Evolutionary conservation across 345 rosid genomes (phyloP), one percentile per base, ranked within the genome.

Genomic region (Citrus maxima): DNA sequence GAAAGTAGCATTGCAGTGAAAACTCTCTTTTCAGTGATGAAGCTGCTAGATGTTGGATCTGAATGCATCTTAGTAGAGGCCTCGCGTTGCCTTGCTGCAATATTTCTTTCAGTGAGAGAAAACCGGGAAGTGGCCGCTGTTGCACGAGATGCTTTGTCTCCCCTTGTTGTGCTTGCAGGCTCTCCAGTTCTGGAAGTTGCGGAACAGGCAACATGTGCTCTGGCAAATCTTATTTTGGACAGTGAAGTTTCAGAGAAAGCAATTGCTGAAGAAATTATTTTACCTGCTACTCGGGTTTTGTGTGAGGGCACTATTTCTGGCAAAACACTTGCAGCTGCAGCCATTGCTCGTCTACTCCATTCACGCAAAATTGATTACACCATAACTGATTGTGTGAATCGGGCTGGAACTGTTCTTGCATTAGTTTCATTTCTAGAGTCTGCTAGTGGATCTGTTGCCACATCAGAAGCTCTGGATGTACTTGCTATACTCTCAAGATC

Each of bases 291-390:
- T 64, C 90, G 95, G 84, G 89, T 97, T 79, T 85, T 97, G 87
- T 91, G 86, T 78, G 99, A 97, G 88, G 98, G 98, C 79, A 86
- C 97, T 22, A 86, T 91, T 80, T 83, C 93, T 79, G 98, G 98
- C 65, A 94, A 90, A 92, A 91, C 93, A 70, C 98, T 86, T 84
- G 99, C 98, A 73, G 98, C 99, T 78, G 98, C 99, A 67, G 98
- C 98, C 79, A 92, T 97, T 80, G 89, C 95, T 60, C 92, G 99
- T 63, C 88, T 95, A 76, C 96, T 97, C 56, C 90, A 89, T 81
- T 86, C 93, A 35, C 90, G 89, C 76, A 84, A 55, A 78, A 89
- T 94, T 70, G 93, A 92, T 89, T 63, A 83, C 82, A 81, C 88
- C 21, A 85, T 97, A 72, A 88, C 93, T 82, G 99, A 97, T 81